These are phyloP conservation scores for Aspergillus fumigatiaffinis DNA, from an alignment of 2,329 filamentous ascomycete species.

Conservation along the genomic window DNA sequence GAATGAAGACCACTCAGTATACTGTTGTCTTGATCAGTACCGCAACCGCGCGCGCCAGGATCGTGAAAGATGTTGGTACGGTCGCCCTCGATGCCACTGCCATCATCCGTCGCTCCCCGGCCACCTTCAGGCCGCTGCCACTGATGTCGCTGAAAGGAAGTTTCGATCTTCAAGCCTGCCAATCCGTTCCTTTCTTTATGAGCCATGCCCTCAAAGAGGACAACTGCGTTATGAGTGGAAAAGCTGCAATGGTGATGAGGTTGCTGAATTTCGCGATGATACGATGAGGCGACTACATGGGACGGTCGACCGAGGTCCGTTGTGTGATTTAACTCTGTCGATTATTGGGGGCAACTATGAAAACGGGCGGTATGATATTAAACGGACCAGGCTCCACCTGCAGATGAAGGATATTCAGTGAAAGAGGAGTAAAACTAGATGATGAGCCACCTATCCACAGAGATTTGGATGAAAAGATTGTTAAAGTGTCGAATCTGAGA, in stretches of 20 bases:
- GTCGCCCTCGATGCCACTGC: slow-evolving; percentile 37
- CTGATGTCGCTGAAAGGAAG: slow-evolving; percentile 29
- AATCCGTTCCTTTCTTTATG: slow-evolving; percentile 31
- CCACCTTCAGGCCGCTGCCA: slow-evolving; percentile 24
- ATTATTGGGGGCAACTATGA: neutral
- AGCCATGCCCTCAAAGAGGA: slow-evolving; percentile 34
- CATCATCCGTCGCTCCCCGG: slow-evolving; percentile 22
- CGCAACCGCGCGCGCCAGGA: slow-evolving; percentile 29
- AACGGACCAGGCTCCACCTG: neutral
- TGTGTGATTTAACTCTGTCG: neutral
- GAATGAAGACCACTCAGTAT: slow-evolving; percentile 38
- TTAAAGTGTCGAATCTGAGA: slow-evolving; percentile 4
- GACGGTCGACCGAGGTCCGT: neutral
- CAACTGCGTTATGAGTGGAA: slow-evolving; percentile 11
- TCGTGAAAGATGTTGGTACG: slow-evolving; percentile 33
- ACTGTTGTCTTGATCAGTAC: slow-evolving; percentile 39
- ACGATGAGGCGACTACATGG: neutral
- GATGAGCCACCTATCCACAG: neutral
- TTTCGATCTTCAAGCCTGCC: slow-evolving; percentile 38
- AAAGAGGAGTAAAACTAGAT: neutral
- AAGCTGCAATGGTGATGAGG: neutral
- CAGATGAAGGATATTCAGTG: neutral
- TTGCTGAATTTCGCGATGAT: neutral
- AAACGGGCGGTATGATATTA: neutral
- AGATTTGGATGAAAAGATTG: neutral